Base-by-base conservation (phyloP, 106 monocot genomes). In the Dendrobium chrysotoxum region DNA sequence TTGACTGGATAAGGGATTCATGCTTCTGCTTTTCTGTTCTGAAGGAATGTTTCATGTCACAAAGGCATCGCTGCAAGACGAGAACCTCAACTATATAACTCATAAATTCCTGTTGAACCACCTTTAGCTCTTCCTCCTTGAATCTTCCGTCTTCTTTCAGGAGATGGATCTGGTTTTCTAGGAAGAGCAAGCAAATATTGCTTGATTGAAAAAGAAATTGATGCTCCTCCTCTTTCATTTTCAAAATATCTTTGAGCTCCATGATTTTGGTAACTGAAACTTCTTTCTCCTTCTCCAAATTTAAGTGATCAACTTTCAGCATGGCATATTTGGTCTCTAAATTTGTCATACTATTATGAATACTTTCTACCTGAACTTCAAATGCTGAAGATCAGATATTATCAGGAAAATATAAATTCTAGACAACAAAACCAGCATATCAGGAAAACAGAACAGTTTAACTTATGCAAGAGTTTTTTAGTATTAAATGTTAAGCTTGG, bases 221-320 rank as follows among this genome's bases (percentile, higher is more conserved):
- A 50, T 84, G 40, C 50, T 86, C 77, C 61, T 78, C 50, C 28
- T 89, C 82, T 79, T 84, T 80, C 31, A 65, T 31, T 50, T 66
- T 77, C 30, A 89, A 82, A 40, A 40, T 68, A 78, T 65, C 54
- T 74, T 82, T 25, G 28, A 89, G 77, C 66, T 89, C 84, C 70
- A 55, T 86, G 73, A 88, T 47, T 40, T 88, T 77, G 74, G 80
- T 31, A 78, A 80, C 28, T 23, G 42, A 78, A 8, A 84, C 28
- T 57, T 85, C 83, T 81, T 75, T 86, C 28, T 85, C 88, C 46
- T 80, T 75, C 40, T 81, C 77, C 75, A 90, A 71, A 79, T 55
- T 80, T 40, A 77, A 44, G 68, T 84, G 13, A 25, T 81, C 77
- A n/a, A 75, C 74, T 81, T 84, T 80, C 65, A 93, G 81, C 53